phyloP scores from a whole-genome alignment of 2,329 filamentous ascomycete species.

The Fusarium dlaminii region DNA sequence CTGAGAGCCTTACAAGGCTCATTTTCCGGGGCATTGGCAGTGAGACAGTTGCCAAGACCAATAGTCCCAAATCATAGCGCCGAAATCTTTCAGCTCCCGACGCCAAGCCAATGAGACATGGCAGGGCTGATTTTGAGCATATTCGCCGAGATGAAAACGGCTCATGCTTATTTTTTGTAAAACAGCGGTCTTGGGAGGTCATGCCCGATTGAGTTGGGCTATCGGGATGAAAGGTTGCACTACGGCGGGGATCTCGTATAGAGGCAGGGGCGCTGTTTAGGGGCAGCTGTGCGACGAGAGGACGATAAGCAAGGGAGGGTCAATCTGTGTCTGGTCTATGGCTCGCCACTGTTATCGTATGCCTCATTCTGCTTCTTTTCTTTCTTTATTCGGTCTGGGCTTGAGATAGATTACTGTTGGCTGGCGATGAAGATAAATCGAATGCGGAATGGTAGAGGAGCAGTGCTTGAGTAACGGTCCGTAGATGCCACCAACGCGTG shows the following conservation, averaged over 20 bases:
- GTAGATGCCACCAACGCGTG: neutral
- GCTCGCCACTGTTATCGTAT: neutral
- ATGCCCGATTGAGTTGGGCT: neutral
- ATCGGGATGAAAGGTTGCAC: neutral
- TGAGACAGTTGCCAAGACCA: neutral
- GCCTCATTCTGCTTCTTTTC: neutral
- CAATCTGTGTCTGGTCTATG: neutral
- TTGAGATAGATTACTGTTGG: accelerated
- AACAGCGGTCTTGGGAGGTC: neutral
- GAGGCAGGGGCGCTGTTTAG: neutral
- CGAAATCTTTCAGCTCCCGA: neutral
- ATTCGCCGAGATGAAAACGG: neutral
- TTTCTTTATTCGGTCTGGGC: neutral
- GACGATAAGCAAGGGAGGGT: neutral
- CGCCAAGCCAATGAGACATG: neutral
- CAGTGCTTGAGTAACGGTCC: neutral
- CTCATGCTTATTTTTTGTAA: neutral
- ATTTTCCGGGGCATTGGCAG: neutral
- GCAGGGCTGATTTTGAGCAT: neutral
- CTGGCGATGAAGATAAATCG: accelerated
- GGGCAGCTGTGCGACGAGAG: neutral
- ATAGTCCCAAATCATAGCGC: neutral
- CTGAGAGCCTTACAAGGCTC: neutral
- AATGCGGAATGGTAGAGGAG: neutral
- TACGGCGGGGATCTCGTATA: neutral